These are phyloP conservation scores for Ceratobasidium sp. DNA, from an alignment of 1,284 basidiomycete genomes.

Conservation along the genomic window DNA sequence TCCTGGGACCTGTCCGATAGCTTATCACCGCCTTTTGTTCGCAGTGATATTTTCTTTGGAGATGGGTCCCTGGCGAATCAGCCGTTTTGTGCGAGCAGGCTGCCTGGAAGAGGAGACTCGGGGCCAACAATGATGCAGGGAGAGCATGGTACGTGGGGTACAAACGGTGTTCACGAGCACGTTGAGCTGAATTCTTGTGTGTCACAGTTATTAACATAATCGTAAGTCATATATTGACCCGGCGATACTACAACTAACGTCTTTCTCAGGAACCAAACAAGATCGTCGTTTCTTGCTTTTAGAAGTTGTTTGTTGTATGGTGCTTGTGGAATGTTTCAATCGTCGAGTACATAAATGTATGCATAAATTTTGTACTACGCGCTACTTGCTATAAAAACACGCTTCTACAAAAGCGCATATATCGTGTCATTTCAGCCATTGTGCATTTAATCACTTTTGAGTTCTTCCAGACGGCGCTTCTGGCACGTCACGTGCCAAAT, in stretches of 20 bases:
- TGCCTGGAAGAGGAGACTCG: not conserved
- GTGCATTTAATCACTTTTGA: no score
- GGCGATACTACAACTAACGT: not conserved
- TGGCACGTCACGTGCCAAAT: not conserved
- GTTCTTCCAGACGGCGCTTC: no score
- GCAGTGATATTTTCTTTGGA: not conserved
- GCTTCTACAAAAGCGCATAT: no score
- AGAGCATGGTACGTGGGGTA: slow-evolving; percentile 1
- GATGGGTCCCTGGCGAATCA: not conserved
- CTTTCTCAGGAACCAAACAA: not conserved
- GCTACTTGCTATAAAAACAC: no score
- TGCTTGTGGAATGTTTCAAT: not conserved
- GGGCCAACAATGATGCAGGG: not conserved
- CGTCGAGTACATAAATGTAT: no score
- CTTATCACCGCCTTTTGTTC: no score
- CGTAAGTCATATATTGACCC: not conserved
- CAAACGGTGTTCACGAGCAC: no score
- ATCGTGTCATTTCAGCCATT: no score
- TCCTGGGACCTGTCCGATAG: not conserved
- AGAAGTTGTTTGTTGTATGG: not conserved
- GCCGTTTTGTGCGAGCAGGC: slow-evolving; percentile 11
- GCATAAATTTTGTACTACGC: no score
- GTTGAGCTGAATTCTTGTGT: not conserved
- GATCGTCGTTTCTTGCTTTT: slow-evolving; percentile 7
- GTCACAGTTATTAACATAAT: slow-evolving; percentile 1